Evolutionary conservation across 345 rosid genomes (phyloP).

Genomic region (Eucalyptus regnans): DNA sequence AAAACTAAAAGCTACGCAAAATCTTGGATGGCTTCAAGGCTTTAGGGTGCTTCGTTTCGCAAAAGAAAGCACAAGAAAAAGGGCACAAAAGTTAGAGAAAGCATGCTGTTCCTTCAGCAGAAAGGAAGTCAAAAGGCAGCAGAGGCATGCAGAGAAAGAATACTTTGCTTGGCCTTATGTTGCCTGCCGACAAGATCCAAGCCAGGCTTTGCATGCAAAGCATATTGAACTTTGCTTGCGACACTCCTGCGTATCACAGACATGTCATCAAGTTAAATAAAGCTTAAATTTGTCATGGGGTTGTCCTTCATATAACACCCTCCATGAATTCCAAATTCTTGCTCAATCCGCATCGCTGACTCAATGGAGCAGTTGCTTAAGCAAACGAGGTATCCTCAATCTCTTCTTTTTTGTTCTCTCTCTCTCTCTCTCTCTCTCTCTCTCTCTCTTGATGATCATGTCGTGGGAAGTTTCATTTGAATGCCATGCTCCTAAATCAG

Average conservation of each 20-base stretch:
- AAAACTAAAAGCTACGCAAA: neutral
- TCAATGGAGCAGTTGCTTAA: slow-evolving; percentile 23
- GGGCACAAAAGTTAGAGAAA: neutral
- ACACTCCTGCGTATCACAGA: neutral
- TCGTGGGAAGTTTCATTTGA: neutral
- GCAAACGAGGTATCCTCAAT: slow-evolving; percentile 11
- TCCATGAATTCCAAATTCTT: neutral
- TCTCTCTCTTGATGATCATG: neutral
- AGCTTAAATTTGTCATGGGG: neutral
- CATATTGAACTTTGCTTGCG: slow-evolving; percentile 17
- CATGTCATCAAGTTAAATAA: neutral
- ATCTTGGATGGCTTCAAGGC: neutral
- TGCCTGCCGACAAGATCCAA: neutral
- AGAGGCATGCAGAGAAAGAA: slow-evolving; percentile 1
- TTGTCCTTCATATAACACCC: slow-evolving; percentile 14
- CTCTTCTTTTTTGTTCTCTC: neutral
- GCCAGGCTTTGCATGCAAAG: slow-evolving; percentile 24
- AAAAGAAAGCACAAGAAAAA: neutral
- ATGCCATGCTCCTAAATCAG: neutral
- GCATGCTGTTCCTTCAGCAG: neutral
- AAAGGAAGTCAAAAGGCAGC: neutral
- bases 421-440: neutral
- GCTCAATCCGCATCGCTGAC: neutral
- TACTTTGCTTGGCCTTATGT: slow-evolving; percentile 13
- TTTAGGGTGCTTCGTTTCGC: neutral